Base-by-base conservation (phyloP, 2,329 filamentous ascomycete species). In the Diaporthe sp. region DNA sequence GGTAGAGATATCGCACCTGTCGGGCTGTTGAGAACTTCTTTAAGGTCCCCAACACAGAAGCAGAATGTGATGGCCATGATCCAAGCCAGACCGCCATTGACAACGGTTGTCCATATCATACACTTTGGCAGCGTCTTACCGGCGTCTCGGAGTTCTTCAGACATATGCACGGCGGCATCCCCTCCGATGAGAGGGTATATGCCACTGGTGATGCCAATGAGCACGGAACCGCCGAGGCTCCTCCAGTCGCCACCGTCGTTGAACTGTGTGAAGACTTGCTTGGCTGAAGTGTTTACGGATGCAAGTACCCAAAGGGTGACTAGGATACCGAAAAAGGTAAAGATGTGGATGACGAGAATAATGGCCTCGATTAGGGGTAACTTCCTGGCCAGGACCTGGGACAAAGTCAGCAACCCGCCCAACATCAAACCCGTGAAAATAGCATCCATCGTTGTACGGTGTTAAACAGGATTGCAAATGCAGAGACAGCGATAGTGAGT, bases 291-390 rank as follows among this genome's bases (percentile, higher is more conserved):
- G 1, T 79, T 81, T 9, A 65, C 25, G 19, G 83, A 82, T 0
- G 82, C 80, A 74, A 84, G 81, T 3, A 81, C 81, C 78, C 82
- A 81, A 34, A 89, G 84, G 0, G 81, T 79, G n/a, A 84, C 81
- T 78, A 88, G 77, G 6, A 86, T 82, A 1, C 82, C 83, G 51
- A 88, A 81, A 72, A 88, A 88, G 6, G 86, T 86, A 22, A 83
- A 76, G 7, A 87, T 78, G 77, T 89, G 87, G 13, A 88, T 81
- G 65, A 86, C 82, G 1, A 89, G 79, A 19, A 87, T 83, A 9
- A 87, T 74, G 0, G 81, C 83, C 75, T 89, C 86, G 65, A 89
- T 79, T 12, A 83, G 80, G 5, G 87, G 85, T 37, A 89, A 79
- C 25, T 80, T 79, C 9, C 78, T 78, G n/a, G 80, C 85, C 7